Percentiles rank a stretch among this genome's conserved stretches.
These are phyloP conservation scores for Mimosa bimucronata DNA, from an alignment of 306 rosid species.

Conservation along the genomic window DNA sequence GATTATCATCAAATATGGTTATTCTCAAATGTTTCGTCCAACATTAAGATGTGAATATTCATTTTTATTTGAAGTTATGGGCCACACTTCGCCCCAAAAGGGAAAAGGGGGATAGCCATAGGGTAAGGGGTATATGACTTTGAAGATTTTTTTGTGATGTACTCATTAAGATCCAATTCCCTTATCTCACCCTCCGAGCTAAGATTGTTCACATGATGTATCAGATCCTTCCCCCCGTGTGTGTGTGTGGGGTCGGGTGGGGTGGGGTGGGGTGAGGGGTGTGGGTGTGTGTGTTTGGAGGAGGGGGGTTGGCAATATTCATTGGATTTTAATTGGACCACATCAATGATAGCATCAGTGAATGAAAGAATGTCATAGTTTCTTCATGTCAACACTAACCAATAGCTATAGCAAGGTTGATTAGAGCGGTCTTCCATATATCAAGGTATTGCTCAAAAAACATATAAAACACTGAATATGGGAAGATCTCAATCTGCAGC, in stretches of 20 bases:
- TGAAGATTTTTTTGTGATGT: neutral
- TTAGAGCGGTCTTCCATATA: conserved; percentile 93
- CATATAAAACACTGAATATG: conserved; percentile 95
- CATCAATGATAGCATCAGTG: conserved; percentile 20
- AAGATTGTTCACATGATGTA: conserved; percentile 17
- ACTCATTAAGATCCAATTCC: conserved; percentile 8
- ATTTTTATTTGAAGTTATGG: neutral
- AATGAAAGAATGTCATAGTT: neutral
- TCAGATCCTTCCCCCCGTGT: conserved; percentile 1
- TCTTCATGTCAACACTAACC: conserved; percentile 61
- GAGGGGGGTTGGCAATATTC: conserved; percentile 10
- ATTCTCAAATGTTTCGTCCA: conserved; percentile 19
- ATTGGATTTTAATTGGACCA: conserved; percentile 18
- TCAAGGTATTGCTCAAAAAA: conserved; percentile 98
- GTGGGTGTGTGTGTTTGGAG: too few species aligned
- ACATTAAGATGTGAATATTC: neutral
- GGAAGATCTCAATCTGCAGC: conserved; percentile 95
- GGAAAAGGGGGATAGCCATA: neutral
- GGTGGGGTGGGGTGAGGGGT: too few species aligned
- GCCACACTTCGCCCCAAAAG: neutral
- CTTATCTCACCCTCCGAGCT: neutral
- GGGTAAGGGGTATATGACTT: neutral
- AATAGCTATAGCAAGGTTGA: conserved; percentile 94
- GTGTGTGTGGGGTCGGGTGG: neutral
- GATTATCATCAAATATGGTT: conserved; percentile 20